These are phyloP conservation scores for Saksenaea oblongispora DNA, from an alignment of 371 early-diverging fungal genomes.

Conservation along the genomic window DNA sequence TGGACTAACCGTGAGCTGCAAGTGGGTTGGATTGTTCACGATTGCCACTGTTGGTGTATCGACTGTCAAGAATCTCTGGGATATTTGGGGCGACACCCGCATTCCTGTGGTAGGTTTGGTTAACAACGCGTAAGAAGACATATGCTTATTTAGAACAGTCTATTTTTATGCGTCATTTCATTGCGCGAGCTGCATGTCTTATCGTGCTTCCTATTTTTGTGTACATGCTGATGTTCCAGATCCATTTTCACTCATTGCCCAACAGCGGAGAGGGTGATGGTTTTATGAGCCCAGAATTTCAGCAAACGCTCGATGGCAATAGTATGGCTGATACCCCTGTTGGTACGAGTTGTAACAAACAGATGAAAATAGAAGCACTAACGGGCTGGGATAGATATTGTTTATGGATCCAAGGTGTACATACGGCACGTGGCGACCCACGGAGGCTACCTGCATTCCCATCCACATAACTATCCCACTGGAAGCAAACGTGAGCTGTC, in stretches of 20 bases:
- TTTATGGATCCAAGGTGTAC: constrained; percentile 79
- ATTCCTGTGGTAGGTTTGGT: constrained; percentile 47
- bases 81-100: constrained; percentile 79
- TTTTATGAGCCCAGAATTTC: constrained; percentile 94
- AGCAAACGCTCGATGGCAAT: constrained; percentile 84
- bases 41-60: constrained; percentile 86
- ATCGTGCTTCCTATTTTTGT: constrained; percentile 83
- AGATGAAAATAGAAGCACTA: not conserved
- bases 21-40: constrained; percentile 93
- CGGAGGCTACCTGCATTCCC: constrained; percentile 91
- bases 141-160: constrained; percentile 25
- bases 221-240: constrained; percentile 85
- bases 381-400: constrained; percentile 60
- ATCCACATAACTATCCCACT: constrained; percentile 80
- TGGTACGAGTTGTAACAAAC: constrained; percentile 22
- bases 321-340: constrained; percentile 56
- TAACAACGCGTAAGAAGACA: not conserved
- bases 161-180: constrained; percentile 73
- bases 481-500: constrained; percentile 72
- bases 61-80: constrained; percentile 88
- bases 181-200: constrained; percentile 75
- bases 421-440: constrained; percentile 78
- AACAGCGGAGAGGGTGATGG: constrained; percentile 93
- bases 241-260: constrained; percentile 86
- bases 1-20: constrained; percentile 71